Evolutionary conservation across 1,284 basidiomycete species (phyloP).

Genomic region (Boletus mariae): DNA sequence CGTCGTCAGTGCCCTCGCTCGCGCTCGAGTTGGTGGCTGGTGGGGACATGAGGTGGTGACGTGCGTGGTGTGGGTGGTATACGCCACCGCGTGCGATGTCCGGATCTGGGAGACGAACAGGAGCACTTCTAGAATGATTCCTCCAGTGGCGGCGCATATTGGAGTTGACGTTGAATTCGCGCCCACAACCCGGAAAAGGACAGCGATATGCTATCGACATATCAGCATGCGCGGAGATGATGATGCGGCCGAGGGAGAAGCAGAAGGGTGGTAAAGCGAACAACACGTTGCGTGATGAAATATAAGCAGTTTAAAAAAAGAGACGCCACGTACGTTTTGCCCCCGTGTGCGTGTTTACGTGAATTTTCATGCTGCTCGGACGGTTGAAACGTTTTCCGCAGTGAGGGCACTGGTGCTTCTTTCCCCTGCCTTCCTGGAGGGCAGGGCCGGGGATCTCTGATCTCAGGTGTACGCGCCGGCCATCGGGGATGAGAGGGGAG

Average conservation of each 20-base stretch:
- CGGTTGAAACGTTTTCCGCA: slow-evolving; percentile 74
- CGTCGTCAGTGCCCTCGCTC: slow-evolving; percentile 29
- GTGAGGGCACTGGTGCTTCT: slow-evolving; percentile 61
- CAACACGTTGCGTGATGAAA: slow-evolving; percentile 16
- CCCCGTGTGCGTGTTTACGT: slow-evolving; percentile 75
- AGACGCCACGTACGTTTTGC: slow-evolving; percentile 57
- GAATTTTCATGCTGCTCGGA: slow-evolving; percentile 71
- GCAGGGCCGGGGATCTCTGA: background rate
- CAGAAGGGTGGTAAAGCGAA: slow-evolving; percentile 8
- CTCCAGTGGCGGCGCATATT: slow-evolving; percentile 78
- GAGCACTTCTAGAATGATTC: slow-evolving; percentile 46
- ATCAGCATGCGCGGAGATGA: background rate
- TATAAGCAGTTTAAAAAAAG: slow-evolving; percentile 8
- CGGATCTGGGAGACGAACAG: slow-evolving; percentile 22
- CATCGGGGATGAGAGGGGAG: slow-evolving; percentile 23
- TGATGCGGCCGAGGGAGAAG: background rate
- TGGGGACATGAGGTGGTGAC: slow-evolving; percentile 24
- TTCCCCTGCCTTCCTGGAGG: slow-evolving; percentile 34
- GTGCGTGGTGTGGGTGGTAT: slow-evolving; percentile 3
- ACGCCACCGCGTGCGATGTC: slow-evolving; percentile 11
- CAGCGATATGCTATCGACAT: slow-evolving; percentile 59
- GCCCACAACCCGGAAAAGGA: slow-evolving; percentile 68
- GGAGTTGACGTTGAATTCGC: slow-evolving; percentile 75
- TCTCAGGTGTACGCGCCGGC: slow-evolving; percentile 23
- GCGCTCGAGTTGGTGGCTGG: slow-evolving; percentile 30